Base-by-base conservation (phyloP, 2,329 filamentous ascomycete species). In the Ophiostoma sp. region DNA sequence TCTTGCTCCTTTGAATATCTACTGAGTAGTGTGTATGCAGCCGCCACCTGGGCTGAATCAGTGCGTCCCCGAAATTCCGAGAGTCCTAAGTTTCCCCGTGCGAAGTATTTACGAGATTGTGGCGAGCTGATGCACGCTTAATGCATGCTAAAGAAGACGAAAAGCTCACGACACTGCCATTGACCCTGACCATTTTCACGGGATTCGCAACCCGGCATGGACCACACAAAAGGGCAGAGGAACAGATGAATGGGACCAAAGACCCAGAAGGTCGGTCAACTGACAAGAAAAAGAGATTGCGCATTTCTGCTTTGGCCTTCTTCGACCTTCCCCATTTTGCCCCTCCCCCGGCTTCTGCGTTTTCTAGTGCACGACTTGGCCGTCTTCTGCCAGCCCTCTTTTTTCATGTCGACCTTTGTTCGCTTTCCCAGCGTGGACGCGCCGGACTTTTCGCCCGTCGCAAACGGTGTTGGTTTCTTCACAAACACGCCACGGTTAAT, bases 211-310 rank as follows among this genome's bases (percentile, higher is more conserved):
- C 19, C 48, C 48, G 22, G 17, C 48, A 52, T 22, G 19, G 22
- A 52, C n/a, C 8, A 19, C 5, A 19, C 48, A 25, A 12, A n/a
- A 25, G 8, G 28, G 17, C 33, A 45, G 17, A 17, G 5, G 12
- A 64, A 48, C 42, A 64, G 12, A 42, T 39, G 42, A 50, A 33
- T 50, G 9, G 25, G 22, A 15, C 15, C n/a, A 55, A 55, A 42
- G 52, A 22, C 15, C 36, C 1, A 45, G 15, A 33, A 31, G n/a
- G n/a, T 9, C 9, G 31, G 70, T 39, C 36, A 72, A 70, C 31
- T 63, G 50, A 73, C 45, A 11, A 68, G 33, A 63, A 55, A 70
- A 70, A 39, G 25, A 63, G 28, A 70, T 64, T 63, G 42, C 59
- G 42, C 55, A 57, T 42, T 73, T 70, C 15, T 45, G 59, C 48